Conservation (phyloP, 768 basidiomycete species). For the Tulasnella sp. region DNA sequence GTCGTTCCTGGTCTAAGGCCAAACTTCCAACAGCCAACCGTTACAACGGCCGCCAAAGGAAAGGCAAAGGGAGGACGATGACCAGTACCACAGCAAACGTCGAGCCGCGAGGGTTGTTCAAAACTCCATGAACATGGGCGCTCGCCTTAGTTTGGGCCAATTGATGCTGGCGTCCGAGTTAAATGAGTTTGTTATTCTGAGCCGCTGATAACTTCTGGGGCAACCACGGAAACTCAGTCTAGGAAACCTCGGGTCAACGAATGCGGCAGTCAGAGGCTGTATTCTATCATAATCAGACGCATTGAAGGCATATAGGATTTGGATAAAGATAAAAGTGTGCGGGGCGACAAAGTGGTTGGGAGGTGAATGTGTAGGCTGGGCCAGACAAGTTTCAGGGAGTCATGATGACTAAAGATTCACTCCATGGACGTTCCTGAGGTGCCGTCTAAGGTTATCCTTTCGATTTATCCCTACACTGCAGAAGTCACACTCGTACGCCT, state of each 20-base stretch:
- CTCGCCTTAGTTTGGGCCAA: neutral
- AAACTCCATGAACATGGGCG: neutral
- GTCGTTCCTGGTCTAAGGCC: neutral
- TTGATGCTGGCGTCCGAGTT: too few relatives aligned
- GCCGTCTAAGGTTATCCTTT: neutral
- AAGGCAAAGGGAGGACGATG: neutral
- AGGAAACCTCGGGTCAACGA: neutral
- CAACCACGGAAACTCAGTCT: neutral
- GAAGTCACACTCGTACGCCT: neutral
- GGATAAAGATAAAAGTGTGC: neutral
- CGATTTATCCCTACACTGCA: neutral
- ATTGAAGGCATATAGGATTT: neutral
- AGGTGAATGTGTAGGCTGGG: neutral
- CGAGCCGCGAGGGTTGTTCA: neutral
- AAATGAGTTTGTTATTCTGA: too few relatives aligned
- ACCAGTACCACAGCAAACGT: neutral
- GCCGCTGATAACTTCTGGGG: neutral
- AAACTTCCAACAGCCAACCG: neutral
- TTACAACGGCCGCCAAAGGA: neutral
- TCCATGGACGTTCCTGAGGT: neutral
- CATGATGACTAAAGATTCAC: neutral
- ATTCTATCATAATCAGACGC: neutral
- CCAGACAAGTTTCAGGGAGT: neutral
- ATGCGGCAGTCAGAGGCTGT: neutral
- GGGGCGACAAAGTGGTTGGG: neutral